Base-by-base conservation (phyloP, 1,284 basidiomycete genomes). In the Heterobasidion occidentale region DNA sequence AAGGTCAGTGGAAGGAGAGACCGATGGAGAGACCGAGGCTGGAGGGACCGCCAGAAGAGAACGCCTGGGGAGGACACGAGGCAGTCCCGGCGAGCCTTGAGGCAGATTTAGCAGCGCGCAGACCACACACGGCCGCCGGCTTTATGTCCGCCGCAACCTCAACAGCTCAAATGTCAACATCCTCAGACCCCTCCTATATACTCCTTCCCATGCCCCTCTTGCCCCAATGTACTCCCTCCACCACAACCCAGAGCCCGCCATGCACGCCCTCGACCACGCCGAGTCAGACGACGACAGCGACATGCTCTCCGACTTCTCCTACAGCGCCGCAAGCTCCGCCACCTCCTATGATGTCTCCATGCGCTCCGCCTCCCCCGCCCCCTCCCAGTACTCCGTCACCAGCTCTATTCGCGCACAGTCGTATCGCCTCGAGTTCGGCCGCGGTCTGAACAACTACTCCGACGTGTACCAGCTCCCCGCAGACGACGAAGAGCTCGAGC, bases 381-480 rank as follows among this genome's bases (percentile, higher is more conserved):
- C 81, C 8, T 89, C 87, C n/a, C 76, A 88, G 6, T 76, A 78
- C 63, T 88, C 87, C 1, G 67, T 88, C 64, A 83, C 84, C 0
- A 80, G 76, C 60, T 86, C 85, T 0, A 60, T 87, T 48, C 79
- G 78, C 27, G 79, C 75, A 12, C 75, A 78, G 45, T 77, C 80
- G 1, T 85, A 81, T 67, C 78, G 76, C 51, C 75, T 81, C 44
- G 86, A 89, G 63, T 84, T 80, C 59, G 88, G 88, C 0, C 74
- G 88, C 38, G 77, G 74, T 27, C 67, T 90, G 51, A 90, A 90
- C 69, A 88, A 83, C 60, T 86, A 87, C 60, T 90, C 88, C 1
- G 85, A 90, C 51, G 77, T 90, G 4, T 90, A 90, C 66, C 78
- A 77, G 38, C 72, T 91, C 19, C 85, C 88, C 12, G 88, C 86